These are phyloP conservation scores for Arthrobotrys sphaeroides DNA, from an alignment of 2,329 filamentous ascomycete genomes.

Conservation along the genomic window DNA sequence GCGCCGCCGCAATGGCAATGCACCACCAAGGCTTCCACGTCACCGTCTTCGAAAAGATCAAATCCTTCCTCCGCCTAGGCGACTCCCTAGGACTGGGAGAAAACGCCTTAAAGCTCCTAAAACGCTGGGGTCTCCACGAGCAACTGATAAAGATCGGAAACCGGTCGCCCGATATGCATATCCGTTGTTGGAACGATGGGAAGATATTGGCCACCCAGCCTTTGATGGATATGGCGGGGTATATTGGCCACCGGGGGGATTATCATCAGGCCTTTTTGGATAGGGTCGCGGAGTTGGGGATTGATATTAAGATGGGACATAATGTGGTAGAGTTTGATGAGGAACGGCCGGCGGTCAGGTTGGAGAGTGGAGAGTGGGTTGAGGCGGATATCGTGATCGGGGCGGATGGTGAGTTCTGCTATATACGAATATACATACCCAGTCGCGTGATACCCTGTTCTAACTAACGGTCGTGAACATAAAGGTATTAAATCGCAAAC, in stretches of 20 bases:
- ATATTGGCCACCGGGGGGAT: constrained; percentile 64
- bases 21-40: constrained; percentile 64
- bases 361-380: constrained; percentile 61
- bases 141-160: constrained; percentile 64
- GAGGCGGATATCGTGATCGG: constrained; percentile 66
- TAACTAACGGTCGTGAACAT: neutral
- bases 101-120: constrained; percentile 64
- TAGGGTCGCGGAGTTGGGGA: constrained; percentile 61
- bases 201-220: constrained; percentile 64
- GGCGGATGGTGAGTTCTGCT: constrained; percentile 63
- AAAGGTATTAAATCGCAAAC: constrained; percentile 65
- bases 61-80: constrained; percentile 63
- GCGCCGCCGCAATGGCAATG: constrained; percentile 65
- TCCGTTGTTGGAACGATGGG: constrained; percentile 65
- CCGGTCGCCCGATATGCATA: constrained; percentile 65
- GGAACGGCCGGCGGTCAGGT: constrained; percentile 59
- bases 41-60: constrained; percentile 64
- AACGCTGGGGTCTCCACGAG: constrained; percentile 63
- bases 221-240: constrained; percentile 66
- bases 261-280: constrained; percentile 63
- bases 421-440: neutral
- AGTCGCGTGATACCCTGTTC: neutral
- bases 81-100: constrained; percentile 65
- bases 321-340: constrained; percentile 61
- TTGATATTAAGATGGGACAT: constrained; percentile 62